Base-by-base conservation (phyloP, 805 yeast species). In the Candida boidinii region DNA sequence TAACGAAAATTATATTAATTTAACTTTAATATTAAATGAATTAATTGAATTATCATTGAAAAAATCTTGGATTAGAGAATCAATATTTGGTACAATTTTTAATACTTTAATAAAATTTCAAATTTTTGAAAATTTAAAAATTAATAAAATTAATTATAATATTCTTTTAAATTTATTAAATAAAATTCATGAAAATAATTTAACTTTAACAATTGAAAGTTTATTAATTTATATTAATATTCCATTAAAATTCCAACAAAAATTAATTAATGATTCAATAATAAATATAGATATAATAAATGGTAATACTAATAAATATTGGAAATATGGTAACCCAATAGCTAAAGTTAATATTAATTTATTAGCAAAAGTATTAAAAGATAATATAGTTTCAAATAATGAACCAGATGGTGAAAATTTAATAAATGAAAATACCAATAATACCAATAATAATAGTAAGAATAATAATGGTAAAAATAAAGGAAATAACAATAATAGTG, bases 11-110 rank as follows among this genome's bases (percentile, higher is more conserved):
- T 58, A 64, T 31, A 39, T 48, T 13, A 51, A 56, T 10, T n/a
- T n/a, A n/a, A n/a, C n/a, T n/a, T n/a, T n/a, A n/a, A 69, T 79
- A 28, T 53, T 73, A 18, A 56, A 62, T 4, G 51, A 61, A 20
- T 45, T 82, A 23, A 51, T 84, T 4, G 74, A 70, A 17, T 60
- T 88, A 35, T 70, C 94, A 0, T 53, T 62, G 11, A 42, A 60
- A 23, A 90, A 88, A 52, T 71, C 83, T 1, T 88, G 96, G 96
- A 70, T 88, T 26, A 64, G 94, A 39, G 96, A 90, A 55, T 75
- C 94, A 4, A 67, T 85, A 26, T 65, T 83, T 45, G 83, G 67
- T 48, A 81, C 94, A 1, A 60, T 88, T 29, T 73, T 69, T 43
- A 76, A 72, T 33, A 65, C 80, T 3, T 43, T 74, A n/a, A 44